Conservation (phyloP, 1,284 basidiomycete species). For the Rhodotorula glutinis region DNA sequence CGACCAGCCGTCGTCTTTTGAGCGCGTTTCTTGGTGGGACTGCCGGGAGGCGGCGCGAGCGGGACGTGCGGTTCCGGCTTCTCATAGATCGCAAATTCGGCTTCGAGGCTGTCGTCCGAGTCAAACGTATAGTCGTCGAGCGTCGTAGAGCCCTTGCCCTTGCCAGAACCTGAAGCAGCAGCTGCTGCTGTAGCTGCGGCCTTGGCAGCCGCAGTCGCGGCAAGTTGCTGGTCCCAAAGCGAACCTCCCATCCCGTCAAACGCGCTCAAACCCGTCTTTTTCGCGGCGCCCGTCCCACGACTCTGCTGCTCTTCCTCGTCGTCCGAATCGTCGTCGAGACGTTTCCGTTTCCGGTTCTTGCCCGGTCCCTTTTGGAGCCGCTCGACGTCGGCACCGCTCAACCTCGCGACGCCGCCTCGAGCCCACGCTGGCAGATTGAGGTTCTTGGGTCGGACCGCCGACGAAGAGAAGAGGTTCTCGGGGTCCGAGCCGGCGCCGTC, state of each 20-base stretch:
- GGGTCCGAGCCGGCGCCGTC: background rate
- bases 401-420: background rate
- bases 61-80: conserved; percentile 1
- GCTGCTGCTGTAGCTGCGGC: background rate
- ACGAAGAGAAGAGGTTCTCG: background rate
- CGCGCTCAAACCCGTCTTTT: background rate
- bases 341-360: conserved; percentile 3
- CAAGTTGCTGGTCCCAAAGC: background rate
- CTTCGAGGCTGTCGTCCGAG: conserved; percentile 15
- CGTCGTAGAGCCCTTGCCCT: background rate
- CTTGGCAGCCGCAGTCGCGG: background rate
- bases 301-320: background rate
- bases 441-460: background rate
- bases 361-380: background rate
- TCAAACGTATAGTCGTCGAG: conserved; percentile 4
- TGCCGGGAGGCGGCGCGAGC: background rate
- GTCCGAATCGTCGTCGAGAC: background rate
- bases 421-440: conserved; percentile 13
- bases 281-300: background rate
- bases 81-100: background rate
- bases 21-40: background rate
- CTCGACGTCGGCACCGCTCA: conserved; percentile 12
- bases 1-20: background rate
- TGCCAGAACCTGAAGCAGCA: background rate
- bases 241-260: conserved; percentile 1